A percentile compares a stretch with the other conserved stretches of the same genome.
phyloP scores from a whole-genome alignment of 768 basidiomycete genomes.

The Lactarius trivialis region DNA sequence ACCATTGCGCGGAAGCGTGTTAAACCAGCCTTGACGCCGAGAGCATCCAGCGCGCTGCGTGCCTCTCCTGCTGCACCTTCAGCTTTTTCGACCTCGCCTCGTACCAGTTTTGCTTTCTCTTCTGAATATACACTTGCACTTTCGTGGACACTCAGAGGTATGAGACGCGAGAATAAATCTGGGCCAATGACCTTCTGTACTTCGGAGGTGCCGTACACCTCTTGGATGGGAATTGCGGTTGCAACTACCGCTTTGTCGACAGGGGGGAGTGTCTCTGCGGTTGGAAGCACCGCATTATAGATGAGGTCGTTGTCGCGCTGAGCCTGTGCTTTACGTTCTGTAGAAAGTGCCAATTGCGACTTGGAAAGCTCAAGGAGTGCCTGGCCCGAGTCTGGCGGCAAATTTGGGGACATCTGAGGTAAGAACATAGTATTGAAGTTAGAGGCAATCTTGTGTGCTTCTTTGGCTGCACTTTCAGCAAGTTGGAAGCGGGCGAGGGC shows the following conservation, averaged over 20 bases:
- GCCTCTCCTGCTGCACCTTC: constrained; percentile 80
- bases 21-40: constrained; percentile 70
- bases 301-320: constrained; percentile 93
- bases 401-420: constrained; percentile 65
- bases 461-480: constrained; percentile 77
- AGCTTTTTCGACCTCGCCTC: constrained; percentile 81
- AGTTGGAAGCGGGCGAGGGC: constrained; percentile 72
- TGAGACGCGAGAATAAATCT: constrained; percentile 80
- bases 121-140: constrained; percentile 95
- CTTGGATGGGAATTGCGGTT: constrained; percentile 85
- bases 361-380: constrained; percentile 81
- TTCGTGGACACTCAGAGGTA: constrained; percentile 93
- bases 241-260: constrained; percentile 84
- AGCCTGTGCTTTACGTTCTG: constrained; percentile 69
- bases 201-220: constrained; percentile 84
- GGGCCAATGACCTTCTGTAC: constrained; percentile 93
- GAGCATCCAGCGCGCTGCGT: constrained; percentile 68
- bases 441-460: constrained; percentile 63
- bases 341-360: constrained; percentile 67
- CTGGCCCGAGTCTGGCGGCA: constrained; percentile 80
- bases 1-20: constrained; percentile 64
- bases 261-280: constrained; percentile 66
- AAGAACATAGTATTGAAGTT: constrained; percentile 68
- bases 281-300: constrained; percentile 85
- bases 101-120: constrained; percentile 93